A percentile compares a stretch with the other conserved stretches of the same genome.
phyloP scores from a whole-genome alignment of 164 flowering plant species.

The Aristolochia californica region DNA sequence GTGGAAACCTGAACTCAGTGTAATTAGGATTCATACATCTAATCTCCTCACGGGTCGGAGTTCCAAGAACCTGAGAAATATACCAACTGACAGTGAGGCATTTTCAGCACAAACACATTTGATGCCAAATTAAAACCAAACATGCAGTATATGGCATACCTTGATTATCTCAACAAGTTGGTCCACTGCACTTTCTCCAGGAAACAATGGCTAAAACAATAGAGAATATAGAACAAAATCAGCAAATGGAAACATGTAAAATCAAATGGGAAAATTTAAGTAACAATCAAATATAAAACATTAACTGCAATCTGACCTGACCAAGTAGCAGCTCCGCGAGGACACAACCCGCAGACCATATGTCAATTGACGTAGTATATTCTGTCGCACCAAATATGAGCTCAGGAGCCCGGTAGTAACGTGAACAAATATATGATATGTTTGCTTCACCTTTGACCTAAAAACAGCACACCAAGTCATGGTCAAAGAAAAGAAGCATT shows the following conservation, averaged over 20 bases:
- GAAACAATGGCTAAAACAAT: conserved; percentile 66
- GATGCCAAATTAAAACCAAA: background rate
- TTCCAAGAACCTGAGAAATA: conserved; percentile 76
- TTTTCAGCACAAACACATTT: background rate
- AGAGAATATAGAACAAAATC: background rate
- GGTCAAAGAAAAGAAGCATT: no score
- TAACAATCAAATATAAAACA: no score
- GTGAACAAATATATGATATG: conserved; percentile 90
- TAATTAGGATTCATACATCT: conserved; percentile 96
- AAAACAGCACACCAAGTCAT: background rate
- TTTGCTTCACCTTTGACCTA: conserved; percentile 93
- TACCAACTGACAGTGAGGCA: conserved; percentile 5
- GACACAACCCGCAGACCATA: conserved; percentile 98
- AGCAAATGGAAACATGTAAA: conserved; percentile 1
- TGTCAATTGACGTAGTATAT: conserved; percentile 86
- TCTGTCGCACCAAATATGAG: conserved; percentile 97
- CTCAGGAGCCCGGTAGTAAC: conserved; percentile 92
- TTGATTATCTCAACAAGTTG: conserved; percentile 96
- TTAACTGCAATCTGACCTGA: conserved; percentile 51
- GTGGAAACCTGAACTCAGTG: conserved; percentile 89
- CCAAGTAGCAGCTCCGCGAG: conserved; percentile 91
- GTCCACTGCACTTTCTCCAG: conserved; percentile 94
- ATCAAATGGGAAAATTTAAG: background rate
- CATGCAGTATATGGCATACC: conserved; percentile 27
- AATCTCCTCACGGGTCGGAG: conserved; percentile 96